Percentiles rank a stretch among this genome's conserved stretches.
Conservation (phyloP, 1,284 basidiomycete species). For the Golubevia sp. region DNA sequence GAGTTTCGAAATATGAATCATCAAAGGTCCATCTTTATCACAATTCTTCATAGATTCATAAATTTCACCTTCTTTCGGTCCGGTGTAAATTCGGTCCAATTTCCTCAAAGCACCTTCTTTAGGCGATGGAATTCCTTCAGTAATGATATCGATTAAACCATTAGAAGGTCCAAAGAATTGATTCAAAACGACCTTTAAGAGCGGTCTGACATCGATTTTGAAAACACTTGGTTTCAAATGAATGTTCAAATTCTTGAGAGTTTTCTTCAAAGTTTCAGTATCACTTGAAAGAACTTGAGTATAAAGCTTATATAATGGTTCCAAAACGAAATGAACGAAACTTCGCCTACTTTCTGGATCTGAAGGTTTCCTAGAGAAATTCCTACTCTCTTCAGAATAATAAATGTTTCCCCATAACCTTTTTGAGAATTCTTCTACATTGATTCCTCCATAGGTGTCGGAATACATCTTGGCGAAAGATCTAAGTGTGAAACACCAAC, state of each 20-base stretch:
- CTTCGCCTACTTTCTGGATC: slow-evolving; percentile 39
- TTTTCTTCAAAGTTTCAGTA: slow-evolving; percentile 29
- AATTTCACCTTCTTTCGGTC: slow-evolving; percentile 14
- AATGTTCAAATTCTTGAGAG: slow-evolving; percentile 41
- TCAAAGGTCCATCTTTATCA: slow-evolving; percentile 44
- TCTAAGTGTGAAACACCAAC: slow-evolving; percentile 54
- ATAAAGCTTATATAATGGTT: slow-evolving; percentile 60
- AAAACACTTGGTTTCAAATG: slow-evolving; percentile 46
- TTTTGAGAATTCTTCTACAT: slow-evolving; percentile 48
- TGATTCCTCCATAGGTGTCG: slow-evolving; percentile 38
- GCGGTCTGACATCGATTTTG: slow-evolving; percentile 52
- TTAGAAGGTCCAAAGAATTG: slow-evolving; percentile 48
- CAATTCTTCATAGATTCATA: slow-evolving; percentile 31
- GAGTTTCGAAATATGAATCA: slow-evolving; percentile 50
- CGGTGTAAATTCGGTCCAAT: slow-evolving; percentile 27
- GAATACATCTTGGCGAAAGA: slow-evolving; percentile 56
- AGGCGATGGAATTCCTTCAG: slow-evolving; percentile 40
- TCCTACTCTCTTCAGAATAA: slow-evolving; percentile 42
- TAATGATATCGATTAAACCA: slow-evolving; percentile 52
- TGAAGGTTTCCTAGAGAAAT: slow-evolving; percentile 44
- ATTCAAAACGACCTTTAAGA: slow-evolving; percentile 50
- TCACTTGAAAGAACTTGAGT: slow-evolving; percentile 56
- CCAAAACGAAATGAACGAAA: slow-evolving; percentile 58
- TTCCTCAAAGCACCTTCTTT: slow-evolving; percentile 25
- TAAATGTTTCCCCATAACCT: slow-evolving; percentile 59